Base-by-base conservation (phyloP, 192 early-diverging fungal species). In the Entomortierella parvispora region DNA sequence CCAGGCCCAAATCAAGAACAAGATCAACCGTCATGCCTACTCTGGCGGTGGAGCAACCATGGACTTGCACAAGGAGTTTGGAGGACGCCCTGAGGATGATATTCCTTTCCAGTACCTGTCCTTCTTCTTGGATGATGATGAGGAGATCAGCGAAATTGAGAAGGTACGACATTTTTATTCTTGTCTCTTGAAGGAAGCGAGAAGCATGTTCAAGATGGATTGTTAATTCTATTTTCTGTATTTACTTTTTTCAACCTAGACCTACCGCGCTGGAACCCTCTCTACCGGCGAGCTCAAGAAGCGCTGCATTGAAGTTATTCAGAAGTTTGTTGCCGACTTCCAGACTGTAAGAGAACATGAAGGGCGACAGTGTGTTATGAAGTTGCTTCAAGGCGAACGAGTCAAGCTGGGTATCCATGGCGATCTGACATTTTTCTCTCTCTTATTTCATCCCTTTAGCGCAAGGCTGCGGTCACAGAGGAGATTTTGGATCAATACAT, bases 41-140 rank as follows among this genome's bases (percentile, higher is more conserved):
- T 95, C 94, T 15, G 97, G 97, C 31, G 97, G 97, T 56, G 85
- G 87, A 60, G 95, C 87, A 15, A 95, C 93, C 33, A 72, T 93
- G 49, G 96, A 98, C 78, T 82, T 92, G 65, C 97, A 98, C 71
- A 81, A 85, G 64, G 53, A 83, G 55, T 78, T 87, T 62, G 96
- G 97, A 33, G 96, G 96, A 28, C 90, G 98, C 74, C 89, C 92
- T 31, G 97, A 99, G 31, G 92, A 98, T n/a, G 97, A 99, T 78
- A 94, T 99, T 14, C 67, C 92, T 6, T 99, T 93, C 86, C 96
- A 96, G 82, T 99, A 97, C 72, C 80, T 99, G 61, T 88, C 86
- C 18, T 95, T 97, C 90, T 97, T 99, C 81, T 75, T 97, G 58
- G 95, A 99, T 1, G 94, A 97, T 80, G 97, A 99, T 84, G 92